phyloP scores from a whole-genome alignment of 352 stramenopile genomes.

The Phytopythium sindhum region DNA sequence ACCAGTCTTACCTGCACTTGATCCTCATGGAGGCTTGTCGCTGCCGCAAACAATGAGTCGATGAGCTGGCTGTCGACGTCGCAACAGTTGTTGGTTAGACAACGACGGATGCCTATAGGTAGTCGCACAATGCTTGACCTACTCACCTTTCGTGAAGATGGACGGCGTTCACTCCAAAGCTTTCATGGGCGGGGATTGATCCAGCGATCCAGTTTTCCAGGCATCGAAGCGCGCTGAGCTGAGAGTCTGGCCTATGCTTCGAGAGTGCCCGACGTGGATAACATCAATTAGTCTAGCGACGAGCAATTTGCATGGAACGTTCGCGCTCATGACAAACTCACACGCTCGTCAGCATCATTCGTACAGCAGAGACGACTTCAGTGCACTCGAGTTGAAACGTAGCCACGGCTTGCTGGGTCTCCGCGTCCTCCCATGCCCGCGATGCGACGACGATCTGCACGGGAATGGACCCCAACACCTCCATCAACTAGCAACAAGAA shows the following conservation, averaged over 20 bases:
- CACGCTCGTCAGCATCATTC: slow-evolving; percentile 41
- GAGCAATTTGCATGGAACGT: neutral
- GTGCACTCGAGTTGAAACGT: slow-evolving; percentile 35
- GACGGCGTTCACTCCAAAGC: slow-evolving; percentile 44
- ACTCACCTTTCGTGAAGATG: slow-evolving; percentile 37
- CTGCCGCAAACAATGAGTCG: slow-evolving; percentile 33
- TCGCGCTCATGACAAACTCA: slow-evolving; percentile 13
- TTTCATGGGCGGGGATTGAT: slow-evolving; percentile 37
- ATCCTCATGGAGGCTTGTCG: slow-evolving; percentile 31
- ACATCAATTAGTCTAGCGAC: neutral
- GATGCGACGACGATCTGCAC: slow-evolving; percentile 33
- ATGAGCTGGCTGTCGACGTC: slow-evolving; percentile 25
- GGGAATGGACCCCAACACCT: slow-evolving; percentile 46
- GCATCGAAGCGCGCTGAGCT: slow-evolving; percentile 44
- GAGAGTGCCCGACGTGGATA: neutral
- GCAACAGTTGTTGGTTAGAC: neutral
- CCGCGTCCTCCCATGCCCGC: slow-evolving; percentile 17
- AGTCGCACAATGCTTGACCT: neutral
- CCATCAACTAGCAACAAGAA: slow-evolving; percentile 27
- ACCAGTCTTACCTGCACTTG: slow-evolving; percentile 30
- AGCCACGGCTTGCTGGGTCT: slow-evolving; percentile 25
- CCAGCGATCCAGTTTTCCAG: slow-evolving; percentile 66
- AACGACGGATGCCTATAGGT: neutral
- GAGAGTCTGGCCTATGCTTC: slow-evolving; percentile 29
- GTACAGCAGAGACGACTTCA: slow-evolving; percentile 39